Conservation (phyloP, 345 rosid genomes). For the Leavenworthia alabamica region DNA sequence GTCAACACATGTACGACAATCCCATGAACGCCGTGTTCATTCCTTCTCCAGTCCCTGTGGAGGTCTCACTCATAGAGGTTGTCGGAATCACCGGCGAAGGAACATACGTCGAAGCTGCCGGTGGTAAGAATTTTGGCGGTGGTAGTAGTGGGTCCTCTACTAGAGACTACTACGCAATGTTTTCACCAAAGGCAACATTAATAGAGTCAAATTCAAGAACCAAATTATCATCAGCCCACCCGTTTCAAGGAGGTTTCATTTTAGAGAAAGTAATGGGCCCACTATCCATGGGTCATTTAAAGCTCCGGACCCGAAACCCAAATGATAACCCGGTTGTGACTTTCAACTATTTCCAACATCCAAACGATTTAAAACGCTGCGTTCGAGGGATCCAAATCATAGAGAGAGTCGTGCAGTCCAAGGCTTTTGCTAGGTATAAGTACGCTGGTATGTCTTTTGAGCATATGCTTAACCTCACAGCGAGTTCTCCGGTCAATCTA, state of each 20-base stretch:
- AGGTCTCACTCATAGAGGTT: constrained; percentile 70
- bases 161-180: constrained; percentile 42
- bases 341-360: constrained; percentile 61
- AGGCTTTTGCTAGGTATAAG: constrained; percentile 40
- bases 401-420: constrained; percentile 45
- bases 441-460: constrained; percentile 30
- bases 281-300: constrained; percentile 47
- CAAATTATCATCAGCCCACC: constrained; percentile 27
- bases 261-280: constrained; percentile 65
- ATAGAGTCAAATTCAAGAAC: constrained; percentile 26
- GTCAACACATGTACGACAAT: constrained; percentile 69
- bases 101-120: constrained; percentile 56
- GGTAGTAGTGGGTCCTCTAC: constrained; percentile 24
- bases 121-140: constrained; percentile 44
- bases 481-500: constrained; percentile 53
- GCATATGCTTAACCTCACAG: constrained; percentile 39
- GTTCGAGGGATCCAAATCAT: constrained; percentile 54
- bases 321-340: constrained; percentile 56
- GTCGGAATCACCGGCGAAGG: constrained; percentile 61
- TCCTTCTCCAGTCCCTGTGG: constrained; percentile 63
- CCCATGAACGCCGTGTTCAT: constrained; percentile 64
- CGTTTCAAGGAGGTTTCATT: constrained; percentile 53
- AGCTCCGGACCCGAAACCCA: constrained; percentile 44
- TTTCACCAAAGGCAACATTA: constrained; percentile 44
- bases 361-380: constrained; percentile 47